Percentiles rank a stretch among this genome's conserved stretches.
phyloP scores from a whole-genome alignment of 176 grass and related monocot genomes.

The Secale cereale region DNA sequence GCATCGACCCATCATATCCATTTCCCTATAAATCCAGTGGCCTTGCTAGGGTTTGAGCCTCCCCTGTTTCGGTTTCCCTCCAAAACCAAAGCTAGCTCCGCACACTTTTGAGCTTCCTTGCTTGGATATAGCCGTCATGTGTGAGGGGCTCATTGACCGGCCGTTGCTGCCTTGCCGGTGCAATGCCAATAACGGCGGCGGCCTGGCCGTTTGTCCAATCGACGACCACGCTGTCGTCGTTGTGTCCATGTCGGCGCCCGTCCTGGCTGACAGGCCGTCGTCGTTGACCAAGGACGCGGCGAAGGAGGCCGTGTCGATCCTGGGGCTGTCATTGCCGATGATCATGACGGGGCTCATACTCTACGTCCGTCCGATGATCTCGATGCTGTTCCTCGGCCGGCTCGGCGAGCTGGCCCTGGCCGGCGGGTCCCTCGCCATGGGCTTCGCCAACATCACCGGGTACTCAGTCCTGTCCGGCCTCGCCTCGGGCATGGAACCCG shows the following conservation, averaged over 20 bases:
- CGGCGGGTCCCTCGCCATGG: constrained; percentile 86
- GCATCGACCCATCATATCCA: constrained; percentile 33
- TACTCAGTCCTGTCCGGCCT: constrained; percentile 88
- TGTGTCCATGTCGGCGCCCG: not conserved
- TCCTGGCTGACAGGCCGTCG: constrained; percentile 16
- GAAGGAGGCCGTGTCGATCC: constrained; percentile 17
- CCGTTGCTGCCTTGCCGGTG: constrained; percentile 7
- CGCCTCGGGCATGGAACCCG: constrained; percentile 93
- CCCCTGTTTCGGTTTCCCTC: constrained; percentile 24
- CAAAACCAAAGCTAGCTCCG: constrained; percentile 16
- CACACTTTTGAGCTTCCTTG: not conserved
- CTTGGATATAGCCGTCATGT: constrained; percentile 38
- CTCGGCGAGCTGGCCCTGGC: constrained; percentile 82
- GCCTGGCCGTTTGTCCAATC: not conserved
- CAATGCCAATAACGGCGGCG: constrained; percentile 23
- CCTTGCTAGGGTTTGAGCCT: constrained; percentile 15
- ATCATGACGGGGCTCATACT: constrained; percentile 78
- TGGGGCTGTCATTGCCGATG: constrained; percentile 72
- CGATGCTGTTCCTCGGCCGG: constrained; percentile 89
- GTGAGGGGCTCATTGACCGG: constrained; percentile 25
- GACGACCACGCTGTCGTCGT: constrained; percentile 4
- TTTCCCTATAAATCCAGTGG: constrained; percentile 19
- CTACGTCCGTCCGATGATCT: constrained; percentile 89
- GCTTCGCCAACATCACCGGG: constrained; percentile 94
- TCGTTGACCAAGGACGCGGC: constrained; percentile 17